A percentile compares a stretch with the other conserved stretches of the same genome.
Conservation (phyloP, 1,139 yeast genomes). For the Arxiozyma bovina region DNA sequence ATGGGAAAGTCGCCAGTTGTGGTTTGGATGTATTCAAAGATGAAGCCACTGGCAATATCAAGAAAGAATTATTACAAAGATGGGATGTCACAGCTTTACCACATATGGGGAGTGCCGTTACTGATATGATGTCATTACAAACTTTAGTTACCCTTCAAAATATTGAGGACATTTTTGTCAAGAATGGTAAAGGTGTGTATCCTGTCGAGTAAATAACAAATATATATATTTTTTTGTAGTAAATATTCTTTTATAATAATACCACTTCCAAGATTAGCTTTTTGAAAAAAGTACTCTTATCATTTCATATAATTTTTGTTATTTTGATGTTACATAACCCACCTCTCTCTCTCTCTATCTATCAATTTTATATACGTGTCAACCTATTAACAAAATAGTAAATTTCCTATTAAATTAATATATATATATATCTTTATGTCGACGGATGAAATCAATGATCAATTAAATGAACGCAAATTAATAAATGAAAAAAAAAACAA, state of each 20-base stretch:
- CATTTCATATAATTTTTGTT: neutral
- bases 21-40: slow-evolving; percentile 75
- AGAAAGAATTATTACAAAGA: slow-evolving; percentile 45
- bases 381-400: neutral
- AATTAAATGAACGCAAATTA: neutral
- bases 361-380: neutral
- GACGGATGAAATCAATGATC: neutral
- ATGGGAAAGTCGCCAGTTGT: slow-evolving; percentile 60
- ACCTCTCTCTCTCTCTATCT: neutral
- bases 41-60: slow-evolving; percentile 47
- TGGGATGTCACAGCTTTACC: slow-evolving; percentile 70
- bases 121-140: slow-evolving; percentile 37
- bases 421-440: neutral
- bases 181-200: slow-evolving; percentile 8
- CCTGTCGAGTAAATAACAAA: slow-evolving; percentile 1
- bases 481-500: too few relatives aligned
- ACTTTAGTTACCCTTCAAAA: slow-evolving; percentile 41
- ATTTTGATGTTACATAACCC: neutral
- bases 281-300: neutral
- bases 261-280: neutral
- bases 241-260: too few relatives aligned
- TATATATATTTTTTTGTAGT: neutral
- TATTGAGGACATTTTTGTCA: slow-evolving; percentile 36
- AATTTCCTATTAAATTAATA: neutral
- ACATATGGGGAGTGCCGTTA: slow-evolving; percentile 65